phyloP scores from a whole-genome alignment of 2,329 filamentous ascomycete species.

The Aspergillus texensis region DNA sequence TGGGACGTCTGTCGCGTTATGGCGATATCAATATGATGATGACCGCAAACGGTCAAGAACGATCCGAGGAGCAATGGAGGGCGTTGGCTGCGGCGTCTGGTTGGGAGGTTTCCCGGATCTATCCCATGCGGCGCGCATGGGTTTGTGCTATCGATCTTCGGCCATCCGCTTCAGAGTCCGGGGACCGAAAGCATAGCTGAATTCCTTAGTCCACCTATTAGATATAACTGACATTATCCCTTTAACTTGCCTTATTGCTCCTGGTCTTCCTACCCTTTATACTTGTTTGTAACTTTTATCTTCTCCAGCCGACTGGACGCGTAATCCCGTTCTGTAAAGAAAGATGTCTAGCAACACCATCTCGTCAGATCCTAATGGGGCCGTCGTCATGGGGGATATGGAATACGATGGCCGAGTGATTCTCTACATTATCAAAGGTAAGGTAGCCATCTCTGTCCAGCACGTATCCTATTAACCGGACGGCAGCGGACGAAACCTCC shows the following conservation, averaged over 20 bases:
- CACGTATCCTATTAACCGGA: background rate
- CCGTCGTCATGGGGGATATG: conserved; percentile 4
- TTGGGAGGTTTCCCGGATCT: background rate
- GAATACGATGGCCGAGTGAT: conserved; percentile 10
- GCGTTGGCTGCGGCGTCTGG: background rate
- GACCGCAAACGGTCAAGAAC: conserved; percentile 37
- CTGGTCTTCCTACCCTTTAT: no score
- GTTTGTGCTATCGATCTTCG: background rate
- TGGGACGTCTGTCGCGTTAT: conserved; percentile 36
- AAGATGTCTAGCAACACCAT: background rate
- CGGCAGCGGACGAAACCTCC: conserved; percentile 5
- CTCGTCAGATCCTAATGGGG: background rate
- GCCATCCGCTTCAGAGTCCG: background rate
- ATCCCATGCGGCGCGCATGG: background rate
- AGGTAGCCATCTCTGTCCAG: background rate
- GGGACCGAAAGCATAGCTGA: no score
- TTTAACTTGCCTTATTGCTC: no score
- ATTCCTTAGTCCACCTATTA: no score
- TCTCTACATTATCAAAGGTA: conserved; percentile 12
- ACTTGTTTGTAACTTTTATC: no score
- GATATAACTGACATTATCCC: no score
- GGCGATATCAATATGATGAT: conserved; percentile 50
- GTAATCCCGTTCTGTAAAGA: no score
- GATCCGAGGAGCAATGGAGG: conserved; percentile 19
- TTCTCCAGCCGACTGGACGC: no score